Evolutionary conservation across 805 yeast genomes (phyloP).

Genomic region (Komagataella phaffii): DNA sequence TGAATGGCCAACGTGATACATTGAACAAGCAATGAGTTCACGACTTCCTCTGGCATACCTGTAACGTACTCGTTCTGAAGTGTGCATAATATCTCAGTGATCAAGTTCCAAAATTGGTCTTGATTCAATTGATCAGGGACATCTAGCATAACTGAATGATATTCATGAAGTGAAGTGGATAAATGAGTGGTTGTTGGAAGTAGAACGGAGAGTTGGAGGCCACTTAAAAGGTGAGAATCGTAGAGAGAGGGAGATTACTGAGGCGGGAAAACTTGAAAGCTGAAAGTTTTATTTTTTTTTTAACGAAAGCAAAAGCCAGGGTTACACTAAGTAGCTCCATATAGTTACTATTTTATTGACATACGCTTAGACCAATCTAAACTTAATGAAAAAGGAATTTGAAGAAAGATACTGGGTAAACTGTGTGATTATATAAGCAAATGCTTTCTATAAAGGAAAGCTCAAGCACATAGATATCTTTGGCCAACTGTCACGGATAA

Average conservation of each 20-base stretch:
- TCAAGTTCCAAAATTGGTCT: slow-evolving; percentile 18
- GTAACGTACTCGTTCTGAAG: slow-evolving; percentile 2
- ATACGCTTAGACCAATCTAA: no score
- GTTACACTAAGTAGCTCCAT: no score
- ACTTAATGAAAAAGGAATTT: no score
- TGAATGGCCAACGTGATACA: slow-evolving; percentile 14
- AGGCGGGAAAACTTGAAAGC: background rate
- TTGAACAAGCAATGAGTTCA: slow-evolving; percentile 20
- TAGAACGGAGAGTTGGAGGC: background rate
- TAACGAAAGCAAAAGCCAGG: background rate
- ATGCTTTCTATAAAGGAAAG: no score
- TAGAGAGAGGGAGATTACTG: background rate
- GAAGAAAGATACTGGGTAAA: no score
- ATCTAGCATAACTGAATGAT: slow-evolving; percentile 4
- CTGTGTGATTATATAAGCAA: no score
- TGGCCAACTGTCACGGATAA: background rate
- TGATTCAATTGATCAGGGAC: slow-evolving; percentile 10
- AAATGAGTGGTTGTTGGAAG: background rate
- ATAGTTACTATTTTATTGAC: no score
- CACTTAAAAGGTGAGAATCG: background rate
- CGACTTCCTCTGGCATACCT: slow-evolving; percentile 13
- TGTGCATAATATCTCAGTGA: slow-evolving; percentile 15
- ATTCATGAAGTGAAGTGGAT: slow-evolving; percentile 1
- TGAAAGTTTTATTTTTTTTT: background rate
- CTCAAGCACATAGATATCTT: no score